These are phyloP conservation scores for Tylopilus subfusipes DNA, from an alignment of 768 basidiomycete genomes.

Conservation along the genomic window DNA sequence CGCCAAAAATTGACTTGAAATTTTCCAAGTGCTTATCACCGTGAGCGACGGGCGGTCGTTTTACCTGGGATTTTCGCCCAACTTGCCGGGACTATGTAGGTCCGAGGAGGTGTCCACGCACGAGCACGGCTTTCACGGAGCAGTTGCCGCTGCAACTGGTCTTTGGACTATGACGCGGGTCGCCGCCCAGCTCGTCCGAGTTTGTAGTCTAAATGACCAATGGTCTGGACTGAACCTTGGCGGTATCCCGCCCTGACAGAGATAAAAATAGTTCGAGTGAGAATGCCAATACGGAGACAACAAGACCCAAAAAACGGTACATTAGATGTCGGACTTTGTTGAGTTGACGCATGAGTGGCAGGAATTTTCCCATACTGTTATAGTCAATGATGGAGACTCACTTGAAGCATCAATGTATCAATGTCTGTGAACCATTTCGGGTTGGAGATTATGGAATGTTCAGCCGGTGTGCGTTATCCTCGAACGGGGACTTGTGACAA, in stretches of 20 bases:
- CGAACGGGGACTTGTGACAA: constrained; percentile 19
- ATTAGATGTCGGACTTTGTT: constrained; percentile 23
- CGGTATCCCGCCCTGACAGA: neutral
- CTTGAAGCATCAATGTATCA: constrained; percentile 1
- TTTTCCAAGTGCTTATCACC: constrained; percentile 2
- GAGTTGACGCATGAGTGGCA: constrained; percentile 18
- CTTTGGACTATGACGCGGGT: constrained; percentile 8
- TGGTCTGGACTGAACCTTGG: neutral
- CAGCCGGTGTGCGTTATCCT: neutral
- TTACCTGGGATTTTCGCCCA: constrained; percentile 11
- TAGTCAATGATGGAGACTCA: constrained; percentile 6
- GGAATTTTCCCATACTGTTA: constrained; percentile 20
- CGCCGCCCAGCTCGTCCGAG: constrained; percentile 13
- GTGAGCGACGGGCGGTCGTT: constrained; percentile 5
- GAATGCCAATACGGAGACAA: constrained; percentile 20
- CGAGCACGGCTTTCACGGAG: constrained; percentile 1
- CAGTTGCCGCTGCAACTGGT: constrained; percentile 12
- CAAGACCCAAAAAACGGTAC: constrained; percentile 4
- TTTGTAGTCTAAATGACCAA: constrained; percentile 5
- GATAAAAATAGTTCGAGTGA: constrained; percentile 24
- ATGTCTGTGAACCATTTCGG: constrained; percentile 5
- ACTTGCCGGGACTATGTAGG: neutral
- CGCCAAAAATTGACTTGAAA: constrained; percentile 13
- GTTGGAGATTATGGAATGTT: constrained; percentile 5
- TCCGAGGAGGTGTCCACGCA: constrained; percentile 22